Base-by-base conservation (phyloP, 257 asterid species). In the Anisodus tanguticus region DNA sequence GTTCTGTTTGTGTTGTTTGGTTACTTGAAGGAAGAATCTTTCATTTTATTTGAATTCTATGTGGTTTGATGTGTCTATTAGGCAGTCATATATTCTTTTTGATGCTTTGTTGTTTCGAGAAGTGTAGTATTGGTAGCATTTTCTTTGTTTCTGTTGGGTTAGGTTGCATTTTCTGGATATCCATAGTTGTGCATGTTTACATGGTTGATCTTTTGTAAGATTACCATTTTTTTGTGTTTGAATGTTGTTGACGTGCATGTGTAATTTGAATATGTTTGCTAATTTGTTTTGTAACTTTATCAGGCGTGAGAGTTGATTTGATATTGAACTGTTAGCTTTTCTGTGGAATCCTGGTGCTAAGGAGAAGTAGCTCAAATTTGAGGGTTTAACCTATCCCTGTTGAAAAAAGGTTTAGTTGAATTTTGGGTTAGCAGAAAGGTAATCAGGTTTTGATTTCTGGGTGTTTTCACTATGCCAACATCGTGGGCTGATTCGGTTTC, bases 401-500 rank as follows among this genome's bases (percentile, higher is more conserved):
- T 80, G 71, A 83, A 64, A 69, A 35, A 85, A 84, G 80, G 88
- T 80, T 83, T 49, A 67, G 51, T n/a, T 79, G 77, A 70, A 63
- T 80, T 81, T 82, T 77, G 70, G 85, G 63, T 76, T 82, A 83
- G 88, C 58, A 84, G 83, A 87, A 74, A 84, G 78, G 77, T 39
- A 19, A 72, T 51, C 39, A 4, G 81, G 47, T 76, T 49, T 87
- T 81, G 83, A 82, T 82, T 84, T 87, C 88, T 43, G 78, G 86
- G 85, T 80, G 82, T 83, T 87, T 85, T 83, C 78, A 91, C 88
- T 84, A 95, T 95, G 98, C 92, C 97, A 83, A 91, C 93, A 85
- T 90, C 95, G 87, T 92, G 97, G 97, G 94, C 95, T 88, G 98
- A 92, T 90, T 89, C 97, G 16, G 87, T 85, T 70, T 94, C 90